A percentile compares a stretch with the other conserved stretches of the same genome.
Evolutionary conservation across 2,329 filamentous ascomycete species (phyloP).

Genomic region (Pochonia chlamydosporia): DNA sequence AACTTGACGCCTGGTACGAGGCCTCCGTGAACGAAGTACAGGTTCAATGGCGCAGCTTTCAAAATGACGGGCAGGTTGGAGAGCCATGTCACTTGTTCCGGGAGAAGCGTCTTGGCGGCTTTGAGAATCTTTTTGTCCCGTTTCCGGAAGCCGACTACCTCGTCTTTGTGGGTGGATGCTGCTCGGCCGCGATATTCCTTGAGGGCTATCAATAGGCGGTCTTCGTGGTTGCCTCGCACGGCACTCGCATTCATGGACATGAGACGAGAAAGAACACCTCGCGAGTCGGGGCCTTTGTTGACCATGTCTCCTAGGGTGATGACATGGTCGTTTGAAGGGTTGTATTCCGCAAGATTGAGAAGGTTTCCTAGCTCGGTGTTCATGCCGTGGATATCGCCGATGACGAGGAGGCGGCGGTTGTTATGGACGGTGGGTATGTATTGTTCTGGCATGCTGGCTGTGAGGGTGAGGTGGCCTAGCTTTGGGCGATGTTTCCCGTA

Average conservation of each 20-base stretch:
- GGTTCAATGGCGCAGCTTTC: constrained; percentile 57
- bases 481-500: neutral
- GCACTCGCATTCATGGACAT: constrained; percentile 69
- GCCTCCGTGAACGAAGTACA: constrained; percentile 77
- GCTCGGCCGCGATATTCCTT: constrained; percentile 20
- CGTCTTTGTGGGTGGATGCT: constrained; percentile 18
- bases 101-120: constrained; percentile 46
- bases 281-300: constrained; percentile 79
- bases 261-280: constrained; percentile 70
- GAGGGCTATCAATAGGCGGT: constrained; percentile 68
- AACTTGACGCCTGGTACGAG: constrained; percentile 71
- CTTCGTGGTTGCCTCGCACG: constrained; percentile 91
- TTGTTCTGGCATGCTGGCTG: constrained; percentile 23
- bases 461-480: constrained; percentile 21
- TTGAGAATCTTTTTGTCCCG: constrained; percentile 39
- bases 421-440: constrained; percentile 28
- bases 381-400: constrained; percentile 94
- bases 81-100: constrained; percentile 64
- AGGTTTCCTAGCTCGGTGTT: constrained; percentile 59
- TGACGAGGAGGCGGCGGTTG: constrained; percentile 62
- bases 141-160: constrained; percentile 22
- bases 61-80: constrained; percentile 71
- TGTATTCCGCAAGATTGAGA: constrained; percentile 60
- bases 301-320: constrained; percentile 75
- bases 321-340: constrained; percentile 57